Conservation (phyloP, 208 protist species). For the Spongospora subterranea region DNA sequence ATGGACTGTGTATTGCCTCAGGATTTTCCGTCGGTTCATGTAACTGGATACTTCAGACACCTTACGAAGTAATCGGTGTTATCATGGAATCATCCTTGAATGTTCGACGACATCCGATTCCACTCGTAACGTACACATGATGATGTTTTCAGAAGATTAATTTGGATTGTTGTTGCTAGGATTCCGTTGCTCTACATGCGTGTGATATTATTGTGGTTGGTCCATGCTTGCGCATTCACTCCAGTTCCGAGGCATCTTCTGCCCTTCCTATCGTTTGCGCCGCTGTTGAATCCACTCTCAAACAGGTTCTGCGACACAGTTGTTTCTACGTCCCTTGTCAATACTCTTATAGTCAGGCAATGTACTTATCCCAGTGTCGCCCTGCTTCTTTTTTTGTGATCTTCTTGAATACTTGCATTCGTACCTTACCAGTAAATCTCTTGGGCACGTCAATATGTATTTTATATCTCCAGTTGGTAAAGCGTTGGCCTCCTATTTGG, state of each 20-base stretch:
- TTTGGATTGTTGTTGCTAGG: too few species aligned
- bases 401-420: not conserved
- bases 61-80: not conserved
- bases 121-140: not conserved
- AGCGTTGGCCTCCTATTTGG: too few species aligned
- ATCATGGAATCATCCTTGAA: not conserved
- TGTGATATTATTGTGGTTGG: not conserved
- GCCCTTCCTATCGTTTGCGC: not conserved
- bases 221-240: not conserved
- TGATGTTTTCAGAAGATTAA: conserved; percentile 1
- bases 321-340: not conserved
- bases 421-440: not conserved
- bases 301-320: not conserved
- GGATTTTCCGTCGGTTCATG: not conserved
- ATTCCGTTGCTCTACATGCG: not conserved
- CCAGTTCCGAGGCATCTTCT: not conserved
- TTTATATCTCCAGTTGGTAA: not conserved
- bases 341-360: not conserved
- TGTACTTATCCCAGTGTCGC: not conserved
- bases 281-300: not conserved
- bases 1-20: too few species aligned
- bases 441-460: not conserved
- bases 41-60: not conserved
- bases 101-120: not conserved
- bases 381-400: not conserved